Evolutionary conservation across 345 rosid genomes (phyloP).

Genomic region (Durio zibethinus): DNA sequence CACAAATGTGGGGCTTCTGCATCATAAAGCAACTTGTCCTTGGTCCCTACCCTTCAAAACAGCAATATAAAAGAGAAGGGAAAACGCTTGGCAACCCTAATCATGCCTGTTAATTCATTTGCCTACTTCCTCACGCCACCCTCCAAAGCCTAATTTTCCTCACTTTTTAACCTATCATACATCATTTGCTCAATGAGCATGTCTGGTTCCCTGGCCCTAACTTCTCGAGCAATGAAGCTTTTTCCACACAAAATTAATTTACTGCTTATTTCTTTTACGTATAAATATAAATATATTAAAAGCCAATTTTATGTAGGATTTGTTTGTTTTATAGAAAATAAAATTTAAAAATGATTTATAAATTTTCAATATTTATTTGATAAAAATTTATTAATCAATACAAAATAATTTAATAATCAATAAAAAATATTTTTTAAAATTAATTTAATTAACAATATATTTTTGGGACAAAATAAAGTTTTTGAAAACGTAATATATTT

Average conservation of each 20-base stretch:
- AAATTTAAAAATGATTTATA: no score
- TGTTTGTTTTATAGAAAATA: no score
- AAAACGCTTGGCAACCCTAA: neutral
- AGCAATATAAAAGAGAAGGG: neutral
- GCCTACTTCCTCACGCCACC: slow-evolving; percentile 1
- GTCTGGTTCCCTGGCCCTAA: neutral
- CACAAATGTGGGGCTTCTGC: neutral
- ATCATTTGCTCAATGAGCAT: neutral
- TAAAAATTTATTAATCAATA: no score
- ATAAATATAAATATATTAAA: no score
- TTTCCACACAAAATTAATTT: neutral
- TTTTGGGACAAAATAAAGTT: no score
- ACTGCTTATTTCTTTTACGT: neutral
- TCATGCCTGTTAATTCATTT: slow-evolving; percentile 1
- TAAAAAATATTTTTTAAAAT: no score
- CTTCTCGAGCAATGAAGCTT: neutral
- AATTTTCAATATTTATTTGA: no score
- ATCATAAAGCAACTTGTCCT: neutral
- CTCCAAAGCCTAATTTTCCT: neutral
- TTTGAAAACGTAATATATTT: no score
- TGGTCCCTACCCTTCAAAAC: neutral
- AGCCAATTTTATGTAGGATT: no score
- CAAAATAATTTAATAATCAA: no score
- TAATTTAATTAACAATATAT: no score
- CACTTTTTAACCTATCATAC: neutral